Base-by-base conservation (phyloP, 305 asterid genomes). In the Fraxinus ornus region DNA sequence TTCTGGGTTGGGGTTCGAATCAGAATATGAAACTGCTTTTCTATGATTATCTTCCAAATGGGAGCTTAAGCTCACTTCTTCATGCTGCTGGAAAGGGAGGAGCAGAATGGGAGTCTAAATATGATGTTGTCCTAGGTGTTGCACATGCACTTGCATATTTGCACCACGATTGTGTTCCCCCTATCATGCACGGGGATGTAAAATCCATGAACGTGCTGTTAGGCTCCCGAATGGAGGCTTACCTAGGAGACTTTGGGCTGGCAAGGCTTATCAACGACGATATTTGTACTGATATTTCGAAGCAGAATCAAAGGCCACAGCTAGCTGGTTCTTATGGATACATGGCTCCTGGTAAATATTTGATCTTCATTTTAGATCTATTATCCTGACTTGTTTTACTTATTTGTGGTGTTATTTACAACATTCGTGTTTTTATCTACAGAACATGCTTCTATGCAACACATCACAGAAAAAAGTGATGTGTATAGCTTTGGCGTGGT, bases 271-370 rank as follows among this genome's bases (percentile, higher is more conserved):
- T 94, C 77, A 84, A 75, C 52, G 75, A 82, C 35, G 62, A 24
- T 22, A 90, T 83, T 76, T 68, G 60, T 52, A 22, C 76, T 2
- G 92, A 88, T 5, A 21, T 75, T 78, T 57, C 88, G n/a, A 91
- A 87, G 84, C 94, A 85, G 81, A 89, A 87, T 33, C 98, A 90
- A 81, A 87, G 92, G 87, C 97, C 97, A 84, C 97, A 92, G 17
- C 88, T 96, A 55, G 98, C 98, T 30, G 99, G 99, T 32, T 94
- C 99, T 19, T 96, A 94, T 64, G 99, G 99, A 68, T 96, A 96
- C 88, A 96, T 96, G 97, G 99, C 99, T 82, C 99, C 99, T 62
- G 99, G 99, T 96, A 86, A 71, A 15, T 71, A 71, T n/a, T 32
- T 33, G 9, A 13, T 71, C 21, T 32, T 33, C 41, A 30, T 71